phyloP scores from a whole-genome alignment of 1,284 basidiomycete genomes.

The Phylloporus sp. region DNA sequence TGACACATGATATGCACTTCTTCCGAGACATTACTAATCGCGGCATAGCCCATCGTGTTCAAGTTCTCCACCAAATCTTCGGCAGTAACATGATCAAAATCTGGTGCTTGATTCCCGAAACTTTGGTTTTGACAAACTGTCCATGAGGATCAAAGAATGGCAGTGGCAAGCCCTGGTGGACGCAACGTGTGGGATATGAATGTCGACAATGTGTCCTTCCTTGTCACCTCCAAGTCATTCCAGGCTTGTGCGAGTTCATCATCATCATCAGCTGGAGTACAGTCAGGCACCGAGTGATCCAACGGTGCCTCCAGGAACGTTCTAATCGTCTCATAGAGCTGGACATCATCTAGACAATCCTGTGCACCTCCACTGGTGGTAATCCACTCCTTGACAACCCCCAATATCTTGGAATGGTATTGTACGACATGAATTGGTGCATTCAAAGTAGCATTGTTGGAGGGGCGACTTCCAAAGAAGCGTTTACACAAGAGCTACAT shows the following conservation, averaged over 20 bases:
- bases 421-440: slow-evolving; percentile 44
- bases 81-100: slow-evolving; percentile 66
- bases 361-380: slow-evolving; percentile 70
- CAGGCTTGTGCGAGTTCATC: slow-evolving; percentile 50
- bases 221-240: slow-evolving; percentile 49
- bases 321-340: slow-evolving; percentile 59
- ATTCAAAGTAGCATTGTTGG: slow-evolving; percentile 41
- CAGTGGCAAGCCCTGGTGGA: slow-evolving; percentile 46
- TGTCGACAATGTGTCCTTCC: slow-evolving; percentile 44
- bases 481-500: slow-evolving; percentile 72
- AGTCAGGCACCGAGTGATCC: slow-evolving; percentile 50
- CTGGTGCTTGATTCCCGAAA: slow-evolving; percentile 60
- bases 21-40: slow-evolving; percentile 73
- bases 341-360: slow-evolving; percentile 71
- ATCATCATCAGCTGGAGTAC: slow-evolving; percentile 42
- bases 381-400: slow-evolving; percentile 72
- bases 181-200: slow-evolving; percentile 66
- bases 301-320: slow-evolving; percentile 58
- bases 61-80: slow-evolving; percentile 74
- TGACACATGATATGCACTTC: slow-evolving; percentile 52
- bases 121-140: slow-evolving; percentile 39
- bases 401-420: slow-evolving; percentile 62
- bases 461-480: slow-evolving; percentile 55
- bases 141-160: slow-evolving; percentile 34
- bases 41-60: slow-evolving; percentile 73